Percentiles rank a stretch among this genome's conserved stretches.
Evolutionary conservation across 176 grass and related monocot genomes (phyloP).

Genomic region (Triticum turgidum): DNA sequence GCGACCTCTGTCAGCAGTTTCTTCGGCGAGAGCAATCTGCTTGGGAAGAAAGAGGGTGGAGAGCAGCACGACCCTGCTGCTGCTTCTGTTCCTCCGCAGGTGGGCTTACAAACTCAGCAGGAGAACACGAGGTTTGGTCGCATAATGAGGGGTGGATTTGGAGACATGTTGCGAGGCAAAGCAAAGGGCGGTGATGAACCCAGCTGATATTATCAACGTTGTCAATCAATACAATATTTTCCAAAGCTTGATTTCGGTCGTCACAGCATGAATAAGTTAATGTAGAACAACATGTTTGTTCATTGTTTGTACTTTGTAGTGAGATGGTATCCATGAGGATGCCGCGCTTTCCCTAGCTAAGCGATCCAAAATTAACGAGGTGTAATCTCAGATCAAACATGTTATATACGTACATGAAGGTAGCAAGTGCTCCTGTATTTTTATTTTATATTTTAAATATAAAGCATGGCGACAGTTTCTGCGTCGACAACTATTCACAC

Average conservation of each 20-base stretch:
- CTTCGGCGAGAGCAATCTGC: constrained; percentile 72
- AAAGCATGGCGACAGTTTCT: neutral
- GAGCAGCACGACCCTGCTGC: constrained; percentile 34
- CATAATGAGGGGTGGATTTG: constrained; percentile 84
- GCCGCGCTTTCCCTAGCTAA: neutral
- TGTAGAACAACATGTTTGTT: constrained; percentile 1
- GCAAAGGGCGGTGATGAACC: constrained; percentile 54
- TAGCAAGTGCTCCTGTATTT: neutral
- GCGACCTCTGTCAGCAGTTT: constrained; percentile 85
- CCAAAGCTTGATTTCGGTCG: neutral
- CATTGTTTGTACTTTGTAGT: constrained; percentile 19
- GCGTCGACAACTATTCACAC: too few relatives aligned
- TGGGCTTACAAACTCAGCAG: constrained; percentile 30
- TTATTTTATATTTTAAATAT: neutral
- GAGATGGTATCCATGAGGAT: neutral
- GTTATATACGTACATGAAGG: neutral
- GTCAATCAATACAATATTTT: neutral
- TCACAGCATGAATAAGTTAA: neutral
- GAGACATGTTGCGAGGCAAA: constrained; percentile 85
- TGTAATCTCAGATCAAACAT: neutral
- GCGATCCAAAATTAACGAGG: neutral
- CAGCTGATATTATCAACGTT: constrained; percentile 29
- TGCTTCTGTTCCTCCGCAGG: constrained; percentile 3
- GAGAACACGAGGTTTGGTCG: constrained; percentile 78
- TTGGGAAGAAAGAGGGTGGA: constrained; percentile 72